phyloP scores from a whole-genome alignment of 345 rosid genomes.

The Xanthoceras sorbifolium region DNA sequence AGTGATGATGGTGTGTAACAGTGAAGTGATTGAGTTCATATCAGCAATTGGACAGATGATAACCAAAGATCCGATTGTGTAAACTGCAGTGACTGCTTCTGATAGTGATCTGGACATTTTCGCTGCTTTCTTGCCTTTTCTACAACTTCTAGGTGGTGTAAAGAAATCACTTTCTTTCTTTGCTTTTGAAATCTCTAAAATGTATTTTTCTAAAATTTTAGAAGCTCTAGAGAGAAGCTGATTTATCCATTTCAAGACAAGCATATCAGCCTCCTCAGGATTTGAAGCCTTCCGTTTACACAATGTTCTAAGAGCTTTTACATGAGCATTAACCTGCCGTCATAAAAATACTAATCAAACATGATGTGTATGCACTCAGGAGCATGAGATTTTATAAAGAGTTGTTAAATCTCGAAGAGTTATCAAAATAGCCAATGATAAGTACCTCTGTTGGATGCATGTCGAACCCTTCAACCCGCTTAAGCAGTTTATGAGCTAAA shows the following conservation, averaged over 20 bases:
- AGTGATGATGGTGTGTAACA: slow-evolving; percentile 74
- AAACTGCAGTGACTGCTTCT: slow-evolving; percentile 66
- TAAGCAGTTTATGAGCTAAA: slow-evolving; percentile 80
- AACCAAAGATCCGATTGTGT: slow-evolving; percentile 78
- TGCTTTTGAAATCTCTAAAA: slow-evolving; percentile 41
- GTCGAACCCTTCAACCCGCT: slow-evolving; percentile 74
- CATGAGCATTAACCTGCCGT: slow-evolving; percentile 90
- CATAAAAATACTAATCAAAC: slow-evolving; percentile 23
- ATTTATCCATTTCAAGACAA: slow-evolving; percentile 70
- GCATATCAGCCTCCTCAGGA: slow-evolving; percentile 62
- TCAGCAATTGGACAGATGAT: slow-evolving; percentile 74
- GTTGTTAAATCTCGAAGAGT: not conserved
- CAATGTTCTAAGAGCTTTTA: slow-evolving; percentile 82
- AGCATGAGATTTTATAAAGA: not conserved
- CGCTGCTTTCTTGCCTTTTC: slow-evolving; percentile 51
- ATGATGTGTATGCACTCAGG: not conserved
- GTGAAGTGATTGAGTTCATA: slow-evolving; percentile 57
- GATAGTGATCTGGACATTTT: slow-evolving; percentile 40
- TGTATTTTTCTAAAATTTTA: slow-evolving; percentile 60
- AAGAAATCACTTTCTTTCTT: slow-evolving; percentile 43
- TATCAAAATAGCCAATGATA: not conserved
- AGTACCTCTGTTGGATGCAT: slow-evolving; percentile 90
- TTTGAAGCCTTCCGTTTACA: slow-evolving; percentile 67
- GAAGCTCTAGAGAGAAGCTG: slow-evolving; percentile 67
- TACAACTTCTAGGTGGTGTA: slow-evolving; percentile 67